phyloP scores from a whole-genome alignment of 495 filamentous ascomycete species.

The Aspergillus ellipticus region DNA sequence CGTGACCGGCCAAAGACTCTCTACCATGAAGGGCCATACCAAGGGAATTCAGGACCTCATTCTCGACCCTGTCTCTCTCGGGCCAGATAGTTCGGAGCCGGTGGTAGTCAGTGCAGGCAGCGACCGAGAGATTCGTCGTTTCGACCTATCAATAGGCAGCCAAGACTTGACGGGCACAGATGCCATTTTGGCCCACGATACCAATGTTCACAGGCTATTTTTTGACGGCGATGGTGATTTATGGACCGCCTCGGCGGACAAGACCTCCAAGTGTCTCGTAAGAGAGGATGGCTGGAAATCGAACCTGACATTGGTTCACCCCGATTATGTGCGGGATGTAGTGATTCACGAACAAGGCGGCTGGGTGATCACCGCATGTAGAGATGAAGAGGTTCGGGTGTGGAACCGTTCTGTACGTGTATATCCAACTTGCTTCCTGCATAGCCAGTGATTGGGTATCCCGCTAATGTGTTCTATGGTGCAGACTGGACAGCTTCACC shows the following conservation, averaged over 20 bases:
- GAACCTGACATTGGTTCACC: slow-evolving; percentile 71
- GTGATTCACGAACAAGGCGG: slow-evolving; percentile 63
- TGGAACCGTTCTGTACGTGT: slow-evolving; percentile 67
- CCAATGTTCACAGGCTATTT: slow-evolving; percentile 79
- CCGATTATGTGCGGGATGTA: slow-evolving; percentile 85
- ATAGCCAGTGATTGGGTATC: neutral
- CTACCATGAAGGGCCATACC: slow-evolving; percentile 73
- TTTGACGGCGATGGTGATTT: slow-evolving; percentile 71
- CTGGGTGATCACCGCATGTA: slow-evolving; percentile 87
- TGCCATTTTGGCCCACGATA: slow-evolving; percentile 79
- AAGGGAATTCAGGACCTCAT: slow-evolving; percentile 72
- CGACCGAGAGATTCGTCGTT: slow-evolving; percentile 77
- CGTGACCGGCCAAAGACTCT: slow-evolving; percentile 59
- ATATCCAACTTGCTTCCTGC: neutral
- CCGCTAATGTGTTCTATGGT: neutral
- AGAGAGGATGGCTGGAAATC: slow-evolving; percentile 60
- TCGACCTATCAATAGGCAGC: slow-evolving; percentile 40
- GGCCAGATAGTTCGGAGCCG: slow-evolving; percentile 36
- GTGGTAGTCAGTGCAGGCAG: slow-evolving; percentile 74
- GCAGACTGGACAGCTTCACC: slow-evolving; percentile 67
- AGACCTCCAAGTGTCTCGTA: slow-evolving; percentile 69
- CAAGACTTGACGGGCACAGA: slow-evolving; percentile 42
- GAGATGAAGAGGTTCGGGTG: slow-evolving; percentile 87
- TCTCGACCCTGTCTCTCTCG: slow-evolving; percentile 57
- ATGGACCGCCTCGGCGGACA: slow-evolving; percentile 89